Percentiles rank a stretch among this genome's conserved stretches.
phyloP scores from a whole-genome alignment of 495 filamentous ascomycete species.

The Massariosphaeria phaeospora region DNA sequence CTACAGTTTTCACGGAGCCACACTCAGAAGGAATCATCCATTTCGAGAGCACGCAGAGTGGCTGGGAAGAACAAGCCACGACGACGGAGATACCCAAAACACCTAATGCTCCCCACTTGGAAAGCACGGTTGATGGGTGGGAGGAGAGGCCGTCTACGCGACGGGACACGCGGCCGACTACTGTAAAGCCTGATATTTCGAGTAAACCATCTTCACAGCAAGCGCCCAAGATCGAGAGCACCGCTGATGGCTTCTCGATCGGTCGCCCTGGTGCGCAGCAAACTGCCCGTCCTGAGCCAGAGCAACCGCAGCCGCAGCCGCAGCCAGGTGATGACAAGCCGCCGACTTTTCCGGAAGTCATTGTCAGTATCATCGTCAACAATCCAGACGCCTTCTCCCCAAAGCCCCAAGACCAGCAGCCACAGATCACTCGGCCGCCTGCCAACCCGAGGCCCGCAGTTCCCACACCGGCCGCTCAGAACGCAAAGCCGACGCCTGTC shows the following conservation, averaged over 20 bases:
- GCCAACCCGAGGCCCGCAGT: neutral
- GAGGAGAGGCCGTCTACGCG: neutral
- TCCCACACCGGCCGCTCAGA: neutral
- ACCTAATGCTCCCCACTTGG: neutral
- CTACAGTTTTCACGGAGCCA: neutral
- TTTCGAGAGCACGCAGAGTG: constrained; percentile 3
- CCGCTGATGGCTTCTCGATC: too few species aligned
- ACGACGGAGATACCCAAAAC: neutral
- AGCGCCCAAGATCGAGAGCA: neutral
- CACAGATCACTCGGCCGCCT: neutral
- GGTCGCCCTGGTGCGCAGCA: neutral
- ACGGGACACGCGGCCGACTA: neutral
- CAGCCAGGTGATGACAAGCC: neutral
- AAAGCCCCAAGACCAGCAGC: neutral
- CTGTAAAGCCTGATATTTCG: too few species aligned
- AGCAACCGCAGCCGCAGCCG: neutral
- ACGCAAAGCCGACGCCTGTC: neutral
- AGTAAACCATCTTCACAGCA: neutral
- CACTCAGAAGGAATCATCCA: neutral
- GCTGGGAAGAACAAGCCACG: neutral
- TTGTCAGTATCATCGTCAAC: constrained; percentile 8
- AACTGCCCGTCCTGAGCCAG: neutral
- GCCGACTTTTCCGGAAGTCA: neutral
- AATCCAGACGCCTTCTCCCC: constrained; percentile 4
- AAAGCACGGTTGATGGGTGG: neutral